Evolutionary conservation across 345 rosid genomes (phyloP), one percentile per base, ranked within the genome.

Genomic region (Hypericum androsaemum): DNA sequence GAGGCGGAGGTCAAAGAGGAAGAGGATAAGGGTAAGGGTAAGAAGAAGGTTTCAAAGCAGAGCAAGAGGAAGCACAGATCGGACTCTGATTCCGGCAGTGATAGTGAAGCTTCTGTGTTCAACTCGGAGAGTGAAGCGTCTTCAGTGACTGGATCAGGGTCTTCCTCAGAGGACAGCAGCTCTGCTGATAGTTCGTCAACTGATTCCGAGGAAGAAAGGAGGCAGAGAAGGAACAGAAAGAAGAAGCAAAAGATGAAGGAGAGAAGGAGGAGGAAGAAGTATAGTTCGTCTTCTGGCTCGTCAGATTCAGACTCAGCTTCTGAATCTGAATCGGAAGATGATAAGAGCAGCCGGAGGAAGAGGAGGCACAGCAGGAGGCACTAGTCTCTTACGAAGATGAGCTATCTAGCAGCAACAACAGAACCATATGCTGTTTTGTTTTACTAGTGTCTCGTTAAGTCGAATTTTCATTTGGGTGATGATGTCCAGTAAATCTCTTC

Each of bases 101-200:
- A 75, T 43, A 88, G 95, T 42, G 98, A 87, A 79, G 92, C 92
- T 53, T 88, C 96, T 0, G 88, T 90, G 60, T 90, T 90, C 13
- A 95, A 81, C 73, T 75, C 88, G 12, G 94, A 84, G 44, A 84
- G 90, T 50, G 83, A 68, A 50, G 37, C 82, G 0, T 77, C 80
- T 3, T 79, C 83, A 4, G 83, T 72, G 32, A 81, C 84, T 0
- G 88, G 65, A 11, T 78, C 88, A 0, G 95, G 78, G 10, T 75
- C 61, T 37, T 85, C 89, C 41, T 82, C 81, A 0, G 77, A 58
- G 54, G 85, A 75, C 70, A 81, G 82, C 50, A 85, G 94, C 50
- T 79, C 80, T 0, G 75, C 56, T 8, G 76, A 69, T 65, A 76
- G 84, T 36, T 92, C 96, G 7, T 85, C 95, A 0, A 74, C 89